phyloP scores from a whole-genome alignment of 2,329 filamentous ascomycete species.

The Diplodia mutila region DNA sequence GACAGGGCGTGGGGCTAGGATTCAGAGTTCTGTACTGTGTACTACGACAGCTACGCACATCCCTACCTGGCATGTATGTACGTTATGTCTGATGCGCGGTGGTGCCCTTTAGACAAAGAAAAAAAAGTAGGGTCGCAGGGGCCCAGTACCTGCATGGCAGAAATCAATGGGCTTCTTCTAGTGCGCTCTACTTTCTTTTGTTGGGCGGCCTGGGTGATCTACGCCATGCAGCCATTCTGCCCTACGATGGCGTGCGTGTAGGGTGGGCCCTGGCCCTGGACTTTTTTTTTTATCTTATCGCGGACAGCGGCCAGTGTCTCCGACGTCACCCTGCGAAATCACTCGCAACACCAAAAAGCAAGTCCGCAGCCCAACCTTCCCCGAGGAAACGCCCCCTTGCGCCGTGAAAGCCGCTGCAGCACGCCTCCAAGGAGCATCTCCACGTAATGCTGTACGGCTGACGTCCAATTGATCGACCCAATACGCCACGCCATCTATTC shows the following conservation, averaged over 20 bases:
- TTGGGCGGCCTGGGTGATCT: slow-evolving; percentile 7
- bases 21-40: slow-evolving; percentile 14
- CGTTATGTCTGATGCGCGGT: background rate
- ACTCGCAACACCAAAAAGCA: slow-evolving; percentile 15
- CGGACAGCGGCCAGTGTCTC: background rate
- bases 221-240: slow-evolving; percentile 20
- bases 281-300: slow-evolving; percentile 19
- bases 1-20: background rate
- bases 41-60: background rate
- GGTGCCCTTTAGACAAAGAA: background rate
- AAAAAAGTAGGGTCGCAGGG: background rate
- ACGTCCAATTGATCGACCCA: background rate
- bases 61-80: background rate
- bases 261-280: slow-evolving; percentile 2
- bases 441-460: background rate
- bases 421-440: background rate
- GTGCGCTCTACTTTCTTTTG: background rate
- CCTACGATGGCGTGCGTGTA: slow-evolving; percentile 19
- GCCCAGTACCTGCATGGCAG: slow-evolving; percentile 2
- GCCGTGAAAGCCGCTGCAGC: background rate
- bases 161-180: background rate
- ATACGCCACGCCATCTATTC: background rate
- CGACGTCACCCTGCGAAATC: slow-evolving; percentile 3
- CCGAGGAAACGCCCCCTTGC: background rate
- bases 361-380: background rate